phyloP scores from a whole-genome alignment of 2,329 filamentous ascomycete species.

The Botrytis fragariae region DNA sequence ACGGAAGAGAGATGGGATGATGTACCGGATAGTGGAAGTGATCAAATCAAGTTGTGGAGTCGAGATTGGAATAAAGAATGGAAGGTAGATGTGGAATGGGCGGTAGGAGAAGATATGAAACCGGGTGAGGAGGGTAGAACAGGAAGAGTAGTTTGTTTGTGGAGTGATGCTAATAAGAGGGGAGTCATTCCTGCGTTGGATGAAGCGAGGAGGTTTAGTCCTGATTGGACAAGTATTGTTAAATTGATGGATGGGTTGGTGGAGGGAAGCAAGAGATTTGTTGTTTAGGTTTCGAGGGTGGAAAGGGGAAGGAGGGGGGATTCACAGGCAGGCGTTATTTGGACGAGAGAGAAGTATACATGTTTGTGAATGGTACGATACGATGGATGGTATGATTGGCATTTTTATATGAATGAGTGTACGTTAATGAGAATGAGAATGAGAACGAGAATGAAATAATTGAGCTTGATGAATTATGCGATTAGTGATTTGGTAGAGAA shows the following conservation, averaged over 20 bases:
- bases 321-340: background rate
- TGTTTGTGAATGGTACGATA: background rate
- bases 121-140: conserved; percentile 46
- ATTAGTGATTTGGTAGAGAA: background rate
- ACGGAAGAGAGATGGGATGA: conserved; percentile 61
- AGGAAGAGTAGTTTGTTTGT: conserved; percentile 73
- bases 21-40: conserved; percentile 60
- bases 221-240: conserved; percentile 73
- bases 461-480: background rate
- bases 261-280: conserved; percentile 63
- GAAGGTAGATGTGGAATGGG: conserved; percentile 68
- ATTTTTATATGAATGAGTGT: background rate
- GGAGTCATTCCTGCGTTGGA: conserved; percentile 79
- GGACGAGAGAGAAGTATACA: background rate
- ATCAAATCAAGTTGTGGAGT: conserved; percentile 75
- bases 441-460: background rate
- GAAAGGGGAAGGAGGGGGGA: background rate
- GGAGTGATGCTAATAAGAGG: conserved; percentile 77
- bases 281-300: background rate
- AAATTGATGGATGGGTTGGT: conserved; percentile 78
- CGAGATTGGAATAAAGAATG: conserved; percentile 75
- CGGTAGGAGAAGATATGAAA: conserved; percentile 33
- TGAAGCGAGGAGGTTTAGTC: conserved; percentile 72
- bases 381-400: background rate
- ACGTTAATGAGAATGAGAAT: background rate